These are phyloP conservation scores for Tylopilus subfusipes DNA, from an alignment of 768 basidiomycete species.

Conservation along the genomic window DNA sequence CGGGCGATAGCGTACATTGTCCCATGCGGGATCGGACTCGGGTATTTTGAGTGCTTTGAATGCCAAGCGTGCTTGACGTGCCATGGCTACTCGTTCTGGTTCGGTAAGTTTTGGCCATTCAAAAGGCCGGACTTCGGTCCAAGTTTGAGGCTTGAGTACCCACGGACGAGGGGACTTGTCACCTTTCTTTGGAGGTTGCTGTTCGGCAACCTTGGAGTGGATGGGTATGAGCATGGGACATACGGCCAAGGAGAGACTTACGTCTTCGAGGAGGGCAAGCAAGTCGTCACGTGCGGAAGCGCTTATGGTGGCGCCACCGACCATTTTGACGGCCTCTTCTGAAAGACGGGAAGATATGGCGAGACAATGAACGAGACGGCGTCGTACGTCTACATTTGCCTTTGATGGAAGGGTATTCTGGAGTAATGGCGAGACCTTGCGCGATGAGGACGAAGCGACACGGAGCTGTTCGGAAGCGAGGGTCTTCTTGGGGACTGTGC, in stretches of 20 bases:
- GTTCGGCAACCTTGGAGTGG: conserved; percentile 49
- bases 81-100: conserved; percentile 45
- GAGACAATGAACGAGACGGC: conserved; percentile 48
- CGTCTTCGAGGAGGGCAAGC: conserved; percentile 48
- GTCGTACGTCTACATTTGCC: conserved; percentile 24
- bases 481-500: conserved; percentile 25
- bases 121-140: conserved; percentile 69
- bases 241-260: conserved; percentile 22
- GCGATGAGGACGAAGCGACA: conserved; percentile 30
- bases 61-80: conserved; percentile 47
- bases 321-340: conserved; percentile 37
- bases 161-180: conserved; percentile 43
- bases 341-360: conserved; percentile 47
- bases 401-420: conserved; percentile 17
- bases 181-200: conserved; percentile 31
- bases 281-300: conserved; percentile 40
- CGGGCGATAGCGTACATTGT: conserved; percentile 41
- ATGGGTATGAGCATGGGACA: neutral
- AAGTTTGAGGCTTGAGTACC: conserved; percentile 52
- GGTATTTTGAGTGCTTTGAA: conserved; percentile 53
- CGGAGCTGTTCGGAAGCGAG: conserved; percentile 31
- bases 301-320: conserved; percentile 42
- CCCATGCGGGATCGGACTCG: conserved; percentile 62
- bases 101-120: conserved; percentile 54
- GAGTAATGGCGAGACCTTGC: conserved; percentile 30